Evolutionary conservation across 1,139 yeast genomes (phyloP).

Genomic region (Arxiozyma bovina): DNA sequence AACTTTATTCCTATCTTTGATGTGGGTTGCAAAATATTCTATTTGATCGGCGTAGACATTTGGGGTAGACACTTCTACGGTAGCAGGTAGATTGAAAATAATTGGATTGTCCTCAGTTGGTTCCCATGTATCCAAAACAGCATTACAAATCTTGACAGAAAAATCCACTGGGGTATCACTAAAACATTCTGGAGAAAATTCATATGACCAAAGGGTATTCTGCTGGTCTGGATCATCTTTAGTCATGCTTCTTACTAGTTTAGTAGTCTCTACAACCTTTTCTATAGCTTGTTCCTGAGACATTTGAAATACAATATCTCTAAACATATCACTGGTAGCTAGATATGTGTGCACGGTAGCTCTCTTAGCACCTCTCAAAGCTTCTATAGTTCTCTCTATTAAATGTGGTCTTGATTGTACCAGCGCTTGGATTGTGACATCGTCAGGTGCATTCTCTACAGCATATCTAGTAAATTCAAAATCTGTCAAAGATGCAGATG

Average conservation of each 20-base stretch:
- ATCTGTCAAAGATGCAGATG: slow-evolving; percentile 91
- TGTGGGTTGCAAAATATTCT: slow-evolving; percentile 74
- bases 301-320: slow-evolving; percentile 86
- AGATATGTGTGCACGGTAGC: slow-evolving; percentile 88
- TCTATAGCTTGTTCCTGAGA: slow-evolving; percentile 67
- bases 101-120: slow-evolving; percentile 78
- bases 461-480: slow-evolving; percentile 93
- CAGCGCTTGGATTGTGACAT: slow-evolving; percentile 84
- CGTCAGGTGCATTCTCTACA: slow-evolving; percentile 86
- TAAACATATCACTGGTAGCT: slow-evolving; percentile 85
- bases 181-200: slow-evolving; percentile 92
- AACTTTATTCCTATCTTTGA: slow-evolving; percentile 74
- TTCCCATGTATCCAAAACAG: slow-evolving; percentile 91
- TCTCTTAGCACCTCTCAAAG: slow-evolving; percentile 78
- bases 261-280: slow-evolving; percentile 76
- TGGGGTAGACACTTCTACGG: slow-evolving; percentile 94
- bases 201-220: slow-evolving; percentile 79
- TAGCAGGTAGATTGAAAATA: slow-evolving; percentile 93
- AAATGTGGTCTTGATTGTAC: slow-evolving; percentile 89
- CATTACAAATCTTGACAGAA: slow-evolving; percentile 82
- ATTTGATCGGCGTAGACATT: slow-evolving; percentile 95
- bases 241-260: slow-evolving; percentile 70
- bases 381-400: slow-evolving; percentile 80
- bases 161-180: slow-evolving; percentile 81
- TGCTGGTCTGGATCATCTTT: slow-evolving; percentile 73